Evolutionary conservation across 208 protist genomes (phyloP), one percentile per base, ranked within the genome.

Genomic region (Trypanosoma boissoni): DNA sequence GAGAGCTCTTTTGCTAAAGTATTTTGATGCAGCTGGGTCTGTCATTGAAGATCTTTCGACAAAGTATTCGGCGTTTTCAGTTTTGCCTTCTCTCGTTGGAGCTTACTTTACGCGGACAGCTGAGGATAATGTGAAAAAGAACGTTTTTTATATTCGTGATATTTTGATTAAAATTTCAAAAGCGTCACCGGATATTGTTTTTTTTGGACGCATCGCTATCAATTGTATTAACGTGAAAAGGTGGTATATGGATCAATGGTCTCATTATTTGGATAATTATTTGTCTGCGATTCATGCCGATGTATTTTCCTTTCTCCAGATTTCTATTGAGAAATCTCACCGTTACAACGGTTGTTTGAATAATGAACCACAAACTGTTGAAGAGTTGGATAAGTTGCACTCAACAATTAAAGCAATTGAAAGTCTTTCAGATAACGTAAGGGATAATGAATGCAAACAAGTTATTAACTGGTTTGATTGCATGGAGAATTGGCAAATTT

Each of bases 151-250:
- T 5, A 58, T 90, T 55, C 68, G 76, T 37, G 66, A 78, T 34
- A 76, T 54, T 20, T 58, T 89, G n/a, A 18, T 16, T 16, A 69
- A 44, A 37, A 76, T 95, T 67, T 28, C 55, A 27, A 72, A 58
- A 23, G 56, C 58, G n/a, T 86, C 85, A 10, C 67, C 60, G n/a
- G 71, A 86, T 64, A 49, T 74, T 52, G 78, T 95, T 12, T 89
- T 80, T 55, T 86, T 73, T 63, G 85, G 85, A n/a, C 79, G 79
- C 31, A 72, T 95, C 50, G 78, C 75, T 16, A 80, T 95, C 32
- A 68, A 73, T 24, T 89, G 80, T 56, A 66, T 45, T 21, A 63
- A 72, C 2, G 51, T 92, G 6, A 87, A 86, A 53, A 51, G 61
- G 26, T 68, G 78, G 34, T 82, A 85, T 34, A 49, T 31, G 6